Conservation (phyloP, 306 rosid species). For the Canavalia gladiata region DNA sequence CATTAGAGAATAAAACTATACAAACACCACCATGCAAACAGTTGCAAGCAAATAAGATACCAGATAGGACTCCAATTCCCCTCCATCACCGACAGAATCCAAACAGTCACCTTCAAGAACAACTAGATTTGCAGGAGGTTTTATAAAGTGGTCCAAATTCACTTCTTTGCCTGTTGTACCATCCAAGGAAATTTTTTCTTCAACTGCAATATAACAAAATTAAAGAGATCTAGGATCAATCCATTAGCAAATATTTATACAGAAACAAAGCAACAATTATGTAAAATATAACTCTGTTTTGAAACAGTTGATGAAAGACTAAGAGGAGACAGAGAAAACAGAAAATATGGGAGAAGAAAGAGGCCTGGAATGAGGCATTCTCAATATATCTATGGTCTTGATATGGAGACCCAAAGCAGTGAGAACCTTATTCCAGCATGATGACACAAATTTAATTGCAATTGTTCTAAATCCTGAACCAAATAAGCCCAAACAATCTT, state of each 20-base stretch:
- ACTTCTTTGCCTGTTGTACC: conserved; percentile 61
- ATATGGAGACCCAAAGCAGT: conserved; percentile 14
- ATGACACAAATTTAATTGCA: conserved; percentile 22
- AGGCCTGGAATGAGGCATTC: conserved; percentile 6
- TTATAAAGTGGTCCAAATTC: conserved; percentile 66
- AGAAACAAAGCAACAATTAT: conserved; percentile 39
- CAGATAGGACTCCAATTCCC: conserved; percentile 94
- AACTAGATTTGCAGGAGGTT: conserved; percentile 92
- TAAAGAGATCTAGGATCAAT: conserved; percentile 26
- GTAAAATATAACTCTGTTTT: not conserved
- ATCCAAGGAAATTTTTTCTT: conserved; percentile 75
- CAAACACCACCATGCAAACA: conserved; percentile 18
- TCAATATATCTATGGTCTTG: not conserved
- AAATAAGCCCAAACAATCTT: not conserved
- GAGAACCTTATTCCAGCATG: not conserved
- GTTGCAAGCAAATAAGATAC: conserved; percentile 63
- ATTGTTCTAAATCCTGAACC: conserved; percentile 6
- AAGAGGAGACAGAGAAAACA: conserved; percentile 8
- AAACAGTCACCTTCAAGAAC: conserved; percentile 98
- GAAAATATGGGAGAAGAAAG: not conserved
- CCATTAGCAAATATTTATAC: conserved; percentile 40
- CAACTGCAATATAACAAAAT: conserved; percentile 67
- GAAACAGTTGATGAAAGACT: conserved; percentile 2
- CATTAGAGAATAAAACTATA: conserved; percentile 35
- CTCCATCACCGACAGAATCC: conserved; percentile 82